These are phyloP conservation scores for Stemphylium lycopersici DNA, from an alignment of 2,329 filamentous ascomycete species.

Conservation along the genomic window DNA sequence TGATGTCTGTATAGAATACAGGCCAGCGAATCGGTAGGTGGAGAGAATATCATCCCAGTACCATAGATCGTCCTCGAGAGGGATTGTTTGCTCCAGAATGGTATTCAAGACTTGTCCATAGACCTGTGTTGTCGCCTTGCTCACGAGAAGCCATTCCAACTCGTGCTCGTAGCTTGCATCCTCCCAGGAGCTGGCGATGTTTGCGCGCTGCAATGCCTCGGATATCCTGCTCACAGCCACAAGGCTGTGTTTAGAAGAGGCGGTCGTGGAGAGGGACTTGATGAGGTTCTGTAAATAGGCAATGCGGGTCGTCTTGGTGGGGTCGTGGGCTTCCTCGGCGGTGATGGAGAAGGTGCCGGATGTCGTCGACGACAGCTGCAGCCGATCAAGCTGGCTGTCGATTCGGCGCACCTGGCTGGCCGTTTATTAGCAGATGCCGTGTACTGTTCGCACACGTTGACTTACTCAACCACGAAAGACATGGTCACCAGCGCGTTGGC, in stretches of 20 bases:
- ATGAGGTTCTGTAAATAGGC: conserved; percentile 69
- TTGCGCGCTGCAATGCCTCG: conserved; percentile 67
- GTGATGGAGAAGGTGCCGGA: conserved; percentile 38
- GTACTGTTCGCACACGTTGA: not conserved
- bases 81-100: conserved; percentile 81
- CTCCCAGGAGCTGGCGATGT: conserved; percentile 52
- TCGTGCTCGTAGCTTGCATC: conserved; percentile 68
- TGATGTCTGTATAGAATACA: conserved; percentile 87
- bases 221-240: conserved; percentile 63
- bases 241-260: conserved; percentile 68
- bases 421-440: conserved; percentile 5
- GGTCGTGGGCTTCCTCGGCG: conserved; percentile 43
- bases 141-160: conserved; percentile 87
- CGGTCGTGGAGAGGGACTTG: conserved; percentile 72
- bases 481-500: conserved; percentile 40
- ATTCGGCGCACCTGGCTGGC: conserved; percentile 62
- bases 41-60: conserved; percentile 93
- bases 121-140: conserved; percentile 89
- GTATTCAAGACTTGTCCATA: conserved; percentile 81
- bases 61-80: conserved; percentile 84
- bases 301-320: conserved; percentile 57
- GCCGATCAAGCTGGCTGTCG: conserved; percentile 63
- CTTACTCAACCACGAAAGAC: conserved; percentile 53
- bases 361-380: conserved; percentile 55
- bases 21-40: conserved; percentile 76